Percentiles rank a stretch among this genome's conserved stretches.
Conservation (phyloP, 2,329 filamentous ascomycete genomes). For the Trichoderma sp. region DNA sequence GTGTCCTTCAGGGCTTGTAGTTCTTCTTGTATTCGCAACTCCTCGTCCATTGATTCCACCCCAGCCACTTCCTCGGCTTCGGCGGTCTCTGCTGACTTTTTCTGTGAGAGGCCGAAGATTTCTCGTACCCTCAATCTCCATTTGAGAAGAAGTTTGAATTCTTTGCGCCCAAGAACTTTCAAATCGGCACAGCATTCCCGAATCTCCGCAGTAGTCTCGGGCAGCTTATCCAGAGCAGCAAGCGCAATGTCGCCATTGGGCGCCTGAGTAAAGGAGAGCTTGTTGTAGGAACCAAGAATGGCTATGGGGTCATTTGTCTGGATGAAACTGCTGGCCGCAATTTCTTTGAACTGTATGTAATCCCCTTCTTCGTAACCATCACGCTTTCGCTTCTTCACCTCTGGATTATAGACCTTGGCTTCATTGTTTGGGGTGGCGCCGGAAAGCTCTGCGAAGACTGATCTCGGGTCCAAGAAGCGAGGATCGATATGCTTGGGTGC, state of each 20-base stretch:
- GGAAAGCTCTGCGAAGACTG: slow-evolving; percentile 90
- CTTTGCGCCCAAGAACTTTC: slow-evolving; percentile 87
- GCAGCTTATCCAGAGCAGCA: slow-evolving; percentile 79
- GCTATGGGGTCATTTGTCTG: slow-evolving; percentile 91
- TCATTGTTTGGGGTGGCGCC: slow-evolving; percentile 90
- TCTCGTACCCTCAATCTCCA: slow-evolving; percentile 91
- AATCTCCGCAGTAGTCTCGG: slow-evolving; percentile 84
- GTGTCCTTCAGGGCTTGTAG: slow-evolving; percentile 80
- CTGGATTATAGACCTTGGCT: slow-evolving; percentile 96
- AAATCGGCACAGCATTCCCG: slow-evolving; percentile 77
- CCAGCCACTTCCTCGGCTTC: slow-evolving; percentile 71
- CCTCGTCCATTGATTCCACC: slow-evolving; percentile 90
- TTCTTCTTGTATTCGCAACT: slow-evolving; percentile 86
- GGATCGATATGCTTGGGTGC: slow-evolving; percentile 92
- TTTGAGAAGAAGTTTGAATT: slow-evolving; percentile 85
- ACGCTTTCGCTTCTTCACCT: slow-evolving; percentile 95
- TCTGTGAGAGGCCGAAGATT: slow-evolving; percentile 81
- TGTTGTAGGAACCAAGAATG: slow-evolving; percentile 84
- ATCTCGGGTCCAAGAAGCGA: slow-evolving; percentile 83
- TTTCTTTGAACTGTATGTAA: slow-evolving; percentile 88
- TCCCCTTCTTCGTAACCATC: slow-evolving; percentile 98
- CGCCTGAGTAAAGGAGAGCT: slow-evolving; percentile 78
- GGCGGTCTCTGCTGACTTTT: slow-evolving; percentile 57
- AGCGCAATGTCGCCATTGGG: slow-evolving; percentile 81
- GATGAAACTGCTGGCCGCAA: slow-evolving; percentile 87